Percentiles rank a stretch among this genome's conserved stretches.
Conservation (phyloP, 2,329 filamentous ascomycete genomes). For the Neonectria magnoliae region DNA sequence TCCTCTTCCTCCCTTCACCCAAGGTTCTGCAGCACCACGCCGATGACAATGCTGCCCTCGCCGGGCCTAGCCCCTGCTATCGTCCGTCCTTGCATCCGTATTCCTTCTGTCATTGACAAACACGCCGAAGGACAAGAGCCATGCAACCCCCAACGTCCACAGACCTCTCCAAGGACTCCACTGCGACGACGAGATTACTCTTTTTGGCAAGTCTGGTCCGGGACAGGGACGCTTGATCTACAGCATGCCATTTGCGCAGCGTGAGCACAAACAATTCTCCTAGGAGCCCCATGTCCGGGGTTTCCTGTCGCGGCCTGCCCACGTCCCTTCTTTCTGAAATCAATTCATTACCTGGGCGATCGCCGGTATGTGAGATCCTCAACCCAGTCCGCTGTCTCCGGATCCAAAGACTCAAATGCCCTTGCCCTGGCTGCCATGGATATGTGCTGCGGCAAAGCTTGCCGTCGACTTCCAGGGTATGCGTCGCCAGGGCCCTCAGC, state of each 20-base stretch:
- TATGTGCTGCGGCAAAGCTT: slow-evolving; percentile 26
- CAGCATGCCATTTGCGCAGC: slow-evolving; percentile 34
- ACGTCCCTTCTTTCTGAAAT: slow-evolving; percentile 28
- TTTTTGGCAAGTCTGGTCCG: slow-evolving; percentile 40
- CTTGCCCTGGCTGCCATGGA: slow-evolving; percentile 25
- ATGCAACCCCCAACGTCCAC: slow-evolving; percentile 30
- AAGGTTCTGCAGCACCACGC: background rate
- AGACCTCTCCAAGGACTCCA: slow-evolving; percentile 33
- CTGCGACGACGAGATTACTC: slow-evolving; percentile 41
- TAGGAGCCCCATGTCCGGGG: slow-evolving; percentile 32
- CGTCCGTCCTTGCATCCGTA: slow-evolving; percentile 31
- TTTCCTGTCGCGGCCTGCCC: slow-evolving; percentile 29
- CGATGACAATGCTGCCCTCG: slow-evolving; percentile 5
- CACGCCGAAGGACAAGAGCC: slow-evolving; percentile 28
- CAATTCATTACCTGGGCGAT: slow-evolving; percentile 37
- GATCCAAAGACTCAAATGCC: slow-evolving; percentile 30
- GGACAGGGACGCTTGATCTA: slow-evolving; percentile 38
- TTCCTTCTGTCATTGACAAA: slow-evolving; percentile 24
- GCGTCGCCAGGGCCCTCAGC: slow-evolving; percentile 14
- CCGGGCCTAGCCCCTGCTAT: slow-evolving; percentile 4
- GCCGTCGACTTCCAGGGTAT: slow-evolving; percentile 2
- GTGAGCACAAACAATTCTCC: slow-evolving; percentile 30
- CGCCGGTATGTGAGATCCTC: slow-evolving; percentile 38
- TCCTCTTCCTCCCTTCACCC: background rate
- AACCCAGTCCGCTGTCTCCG: slow-evolving; percentile 32